Percentiles rank a stretch among this genome's conserved stretches.
Conservation (phyloP, 1,139 yeast genomes). For the Sugiyamaella paludigena region DNA sequence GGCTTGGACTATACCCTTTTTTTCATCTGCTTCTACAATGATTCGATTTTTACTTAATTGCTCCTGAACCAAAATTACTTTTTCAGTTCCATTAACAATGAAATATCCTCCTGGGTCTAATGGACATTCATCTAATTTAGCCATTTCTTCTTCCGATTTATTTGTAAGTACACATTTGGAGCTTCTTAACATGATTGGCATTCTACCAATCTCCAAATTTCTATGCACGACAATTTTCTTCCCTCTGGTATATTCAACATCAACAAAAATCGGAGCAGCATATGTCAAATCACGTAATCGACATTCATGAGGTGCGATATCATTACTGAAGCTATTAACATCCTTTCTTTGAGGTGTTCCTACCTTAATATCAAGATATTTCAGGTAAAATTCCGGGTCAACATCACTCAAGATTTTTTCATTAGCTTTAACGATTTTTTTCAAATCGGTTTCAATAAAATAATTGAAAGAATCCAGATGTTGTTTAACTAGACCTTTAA, state of each 20-base stretch:
- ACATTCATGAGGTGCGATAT: slow-evolving; percentile 92
- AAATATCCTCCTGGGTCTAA: slow-evolving; percentile 98
- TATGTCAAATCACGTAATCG: slow-evolving; percentile 91
- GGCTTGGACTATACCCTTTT: slow-evolving; percentile 92
- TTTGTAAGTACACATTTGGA: slow-evolving; percentile 86
- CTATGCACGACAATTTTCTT: slow-evolving; percentile 84
- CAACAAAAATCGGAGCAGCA: slow-evolving; percentile 94
- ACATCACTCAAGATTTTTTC: slow-evolving; percentile 88
- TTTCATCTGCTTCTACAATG: slow-evolving; percentile 95
- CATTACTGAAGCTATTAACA: slow-evolving; percentile 43
- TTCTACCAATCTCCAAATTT: slow-evolving; percentile 91
- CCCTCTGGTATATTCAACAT: slow-evolving; percentile 95
- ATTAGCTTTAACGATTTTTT: slow-evolving; percentile 88
- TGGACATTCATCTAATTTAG: slow-evolving; percentile 88
- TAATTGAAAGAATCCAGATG: slow-evolving; percentile 96
- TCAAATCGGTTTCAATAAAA: slow-evolving; percentile 89
- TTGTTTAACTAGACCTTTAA: slow-evolving; percentile 94
- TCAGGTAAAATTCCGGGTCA: slow-evolving; percentile 92
- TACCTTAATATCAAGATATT: slow-evolving; percentile 86
- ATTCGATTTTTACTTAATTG: slow-evolving; percentile 96
- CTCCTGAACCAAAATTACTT: slow-evolving; percentile 94
- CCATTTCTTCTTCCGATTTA: slow-evolving; percentile 79
- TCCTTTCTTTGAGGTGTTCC: slow-evolving; percentile 58
- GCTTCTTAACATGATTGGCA: slow-evolving; percentile 96
- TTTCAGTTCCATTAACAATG: slow-evolving; percentile 96